Base-by-base conservation (phyloP, 495 filamentous ascomycete species). In the Annulohypoxylon bovei region DNA sequence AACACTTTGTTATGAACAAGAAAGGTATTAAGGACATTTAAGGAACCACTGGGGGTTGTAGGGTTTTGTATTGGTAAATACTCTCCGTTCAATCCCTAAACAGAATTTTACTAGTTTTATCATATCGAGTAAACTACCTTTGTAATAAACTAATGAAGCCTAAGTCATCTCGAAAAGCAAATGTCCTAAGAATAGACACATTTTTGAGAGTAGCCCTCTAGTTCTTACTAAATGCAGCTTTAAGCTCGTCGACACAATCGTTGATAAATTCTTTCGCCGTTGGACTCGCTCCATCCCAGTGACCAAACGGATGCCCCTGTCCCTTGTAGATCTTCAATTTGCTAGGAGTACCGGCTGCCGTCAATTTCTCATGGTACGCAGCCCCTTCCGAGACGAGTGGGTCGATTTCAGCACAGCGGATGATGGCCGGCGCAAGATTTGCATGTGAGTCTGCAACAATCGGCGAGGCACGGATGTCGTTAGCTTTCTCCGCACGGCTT, bases 281-380 rank as follows among this genome's bases (percentile, higher is more conserved):
- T 1, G 78, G 73, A 22, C 76, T 75, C 46, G 49, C 50, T 14
- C 75, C 79, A 47, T 80, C 76, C 79, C 77, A 80, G 9, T 80
- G 78, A 20, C 65, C 67, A 59, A 81, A 81, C 2, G 79, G 77
- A 65, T 81, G 79, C 14, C 78, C 76, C 52, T 73, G 70, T 0
- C 79, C 79, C 62, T 77, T 71, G 42, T 81, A 81, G 28, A 81
- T 62, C 62, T 78, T 80, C 12, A 79, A 53, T 20, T 65, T 76
- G 55, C 79, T 81, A 32, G 62, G 55, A 1, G 74, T 79, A 1
- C 79, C 79, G 7, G 75, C 77, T 11, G 67, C 71, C 5, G 30
- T 49, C 49, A 81, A 44, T 57, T 76, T 77, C 52, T 77, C 75
- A 35, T 81, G 79, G 35, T 81, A 81, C 2, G 70, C 79, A 39